Evolutionary conservation across 1,284 basidiomycete species (phyloP).

Genomic region (Anthracocystis walkeri): DNA sequence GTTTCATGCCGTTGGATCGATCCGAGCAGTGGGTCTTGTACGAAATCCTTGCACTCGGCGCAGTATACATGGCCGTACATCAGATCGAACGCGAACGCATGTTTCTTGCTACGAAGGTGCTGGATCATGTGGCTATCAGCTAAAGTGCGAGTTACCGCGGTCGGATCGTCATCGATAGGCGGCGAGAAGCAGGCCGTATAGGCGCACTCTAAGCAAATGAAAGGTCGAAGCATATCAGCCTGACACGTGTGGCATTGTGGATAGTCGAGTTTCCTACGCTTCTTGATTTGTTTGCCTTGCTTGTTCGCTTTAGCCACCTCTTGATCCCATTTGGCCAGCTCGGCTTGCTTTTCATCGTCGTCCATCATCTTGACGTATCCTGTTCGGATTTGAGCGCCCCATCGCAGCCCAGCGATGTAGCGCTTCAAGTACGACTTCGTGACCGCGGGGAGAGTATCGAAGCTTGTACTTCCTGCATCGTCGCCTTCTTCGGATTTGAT

Average conservation of each 20-base stretch:
- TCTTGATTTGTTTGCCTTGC: constrained; percentile 32
- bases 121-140: constrained; percentile 48
- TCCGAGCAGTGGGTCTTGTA: constrained; percentile 63
- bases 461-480: constrained; percentile 17
- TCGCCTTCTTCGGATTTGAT: constrained; percentile 46
- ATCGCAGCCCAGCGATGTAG: constrained; percentile 60
- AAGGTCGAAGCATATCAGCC: constrained; percentile 61
- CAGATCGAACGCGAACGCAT: constrained; percentile 59
- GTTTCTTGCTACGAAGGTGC: constrained; percentile 28
- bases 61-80: constrained; percentile 65
- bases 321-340: constrained; percentile 15
- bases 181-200: constrained; percentile 59
- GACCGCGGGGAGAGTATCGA: constrained; percentile 24
- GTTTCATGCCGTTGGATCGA: constrained; percentile 39
- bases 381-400: constrained; percentile 53
- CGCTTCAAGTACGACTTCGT: constrained; percentile 40
- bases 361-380: constrained; percentile 55
- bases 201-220: constrained; percentile 65
- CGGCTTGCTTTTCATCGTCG: constrained; percentile 44
- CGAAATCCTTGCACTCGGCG: constrained; percentile 59
- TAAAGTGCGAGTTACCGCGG: constrained; percentile 14
- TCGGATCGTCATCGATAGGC: constrained; percentile 28
- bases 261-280: constrained; percentile 53
- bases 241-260: constrained; percentile 60
- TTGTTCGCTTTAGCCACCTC: constrained; percentile 28